These are phyloP conservation scores for Brassica incana DNA, from an alignment of 345 rosid species.

Conservation along the genomic window DNA sequence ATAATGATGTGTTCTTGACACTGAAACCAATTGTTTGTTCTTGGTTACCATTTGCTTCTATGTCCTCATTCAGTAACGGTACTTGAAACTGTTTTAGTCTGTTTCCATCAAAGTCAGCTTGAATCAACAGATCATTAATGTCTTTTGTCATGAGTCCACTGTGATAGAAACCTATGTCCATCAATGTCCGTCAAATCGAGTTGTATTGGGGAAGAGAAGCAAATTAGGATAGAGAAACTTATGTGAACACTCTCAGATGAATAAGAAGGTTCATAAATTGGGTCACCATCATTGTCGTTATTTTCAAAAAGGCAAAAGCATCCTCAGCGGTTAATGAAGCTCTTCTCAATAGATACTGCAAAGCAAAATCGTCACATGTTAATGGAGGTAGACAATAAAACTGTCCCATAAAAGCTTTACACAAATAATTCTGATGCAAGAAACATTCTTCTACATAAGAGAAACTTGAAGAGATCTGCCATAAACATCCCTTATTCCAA, in stretches of 20 bases:
- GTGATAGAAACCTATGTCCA: no score
- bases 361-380: constrained; percentile 20
- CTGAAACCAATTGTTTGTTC: constrained; percentile 66
- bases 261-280: constrained; percentile 29
- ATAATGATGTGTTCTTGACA: constrained; percentile 71
- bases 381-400: constrained; percentile 18
- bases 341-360: constrained; percentile 65
- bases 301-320: constrained; percentile 69
- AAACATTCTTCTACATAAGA: not conserved
- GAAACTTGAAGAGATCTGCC: constrained; percentile 44
- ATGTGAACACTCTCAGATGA: not conserved
- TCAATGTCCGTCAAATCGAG: no score
- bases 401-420: not conserved
- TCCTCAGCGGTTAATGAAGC: constrained; percentile 64
- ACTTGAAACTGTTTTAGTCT: constrained; percentile 83
- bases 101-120: constrained; percentile 77
- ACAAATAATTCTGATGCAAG: not conserved
- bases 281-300: constrained; percentile 50
- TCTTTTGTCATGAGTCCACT: constrained; percentile 53
- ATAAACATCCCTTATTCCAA: constrained; percentile 96
- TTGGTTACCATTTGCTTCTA: constrained; percentile 34
- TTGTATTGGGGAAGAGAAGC: no score
- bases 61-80: constrained; percentile 29
- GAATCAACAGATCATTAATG: constrained; percentile 70
- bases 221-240: no score